These are phyloP conservation scores for Cryphonectria naterciae DNA, from an alignment of 2,329 filamentous ascomycete species.

Conservation along the genomic window DNA sequence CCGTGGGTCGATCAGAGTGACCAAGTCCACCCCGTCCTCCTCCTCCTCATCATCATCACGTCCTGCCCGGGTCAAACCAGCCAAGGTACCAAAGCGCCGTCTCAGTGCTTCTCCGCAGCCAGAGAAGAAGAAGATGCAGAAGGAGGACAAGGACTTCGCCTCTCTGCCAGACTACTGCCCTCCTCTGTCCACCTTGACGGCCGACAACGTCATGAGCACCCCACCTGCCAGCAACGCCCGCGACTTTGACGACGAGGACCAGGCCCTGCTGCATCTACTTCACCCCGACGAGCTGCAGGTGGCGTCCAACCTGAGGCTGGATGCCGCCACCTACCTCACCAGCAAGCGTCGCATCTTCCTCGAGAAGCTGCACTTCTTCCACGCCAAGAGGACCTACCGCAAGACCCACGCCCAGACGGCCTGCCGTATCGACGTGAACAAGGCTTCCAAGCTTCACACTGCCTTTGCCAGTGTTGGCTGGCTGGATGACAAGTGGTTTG, in stretches of 20 bases:
- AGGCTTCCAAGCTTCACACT: conserved; percentile 89
- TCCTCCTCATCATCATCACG: conserved; percentile 35
- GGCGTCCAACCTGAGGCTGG: conserved; percentile 78
- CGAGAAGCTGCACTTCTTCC: conserved; percentile 69
- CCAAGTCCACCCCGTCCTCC: conserved; percentile 39
- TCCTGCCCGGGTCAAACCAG: conserved; percentile 40
- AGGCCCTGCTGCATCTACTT: conserved; percentile 75
- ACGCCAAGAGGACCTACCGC: conserved; percentile 66
- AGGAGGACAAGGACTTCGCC: conserved; percentile 76
- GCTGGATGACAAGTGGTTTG: conserved; percentile 63
- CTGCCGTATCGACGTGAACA: conserved; percentile 99
- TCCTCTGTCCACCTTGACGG: conserved; percentile 66
- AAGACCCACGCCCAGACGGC: conserved; percentile 96
- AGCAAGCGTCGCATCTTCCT: conserved; percentile 93
- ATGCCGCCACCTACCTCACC: conserved; percentile 85
- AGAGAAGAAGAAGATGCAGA: conserved; percentile 5
- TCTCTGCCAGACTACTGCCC: conserved; percentile 75
- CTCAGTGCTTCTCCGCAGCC: conserved; percentile 55
- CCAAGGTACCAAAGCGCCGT: conserved; percentile 38
- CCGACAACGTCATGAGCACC: conserved; percentile 43
- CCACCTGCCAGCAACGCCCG: conserved; percentile 72
- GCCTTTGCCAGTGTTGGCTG: conserved; percentile 87
- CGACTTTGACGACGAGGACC: conserved; percentile 82
- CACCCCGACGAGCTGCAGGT: conserved; percentile 78
- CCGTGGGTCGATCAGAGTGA: conserved; percentile 33